Evolutionary conservation across 768 basidiomycete species (phyloP).

Genomic region (Coprinopsis strossmayeri): DNA sequence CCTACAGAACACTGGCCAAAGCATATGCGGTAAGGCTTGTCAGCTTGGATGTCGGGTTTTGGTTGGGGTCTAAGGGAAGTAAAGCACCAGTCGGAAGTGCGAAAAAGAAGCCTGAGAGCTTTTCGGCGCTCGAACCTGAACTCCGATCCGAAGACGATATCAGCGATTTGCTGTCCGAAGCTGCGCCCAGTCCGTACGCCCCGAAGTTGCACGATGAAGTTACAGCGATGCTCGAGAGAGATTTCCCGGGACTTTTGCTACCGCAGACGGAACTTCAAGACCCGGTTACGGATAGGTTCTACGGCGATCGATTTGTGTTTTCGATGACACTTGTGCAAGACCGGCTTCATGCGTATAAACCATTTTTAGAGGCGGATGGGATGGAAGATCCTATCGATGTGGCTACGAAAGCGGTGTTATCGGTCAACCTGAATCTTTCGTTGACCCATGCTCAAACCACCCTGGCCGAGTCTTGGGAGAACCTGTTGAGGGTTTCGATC

Average conservation of each 20-base stretch:
- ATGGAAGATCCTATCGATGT: slow-evolving; percentile 37
- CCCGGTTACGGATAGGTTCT: slow-evolving; percentile 62
- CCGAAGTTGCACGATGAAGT: slow-evolving; percentile 66
- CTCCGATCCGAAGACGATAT: slow-evolving; percentile 61
- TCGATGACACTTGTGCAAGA: slow-evolving; percentile 50
- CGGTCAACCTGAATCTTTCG: slow-evolving; percentile 85
- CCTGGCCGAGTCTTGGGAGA: slow-evolving; percentile 74
- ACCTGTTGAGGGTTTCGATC: slow-evolving; percentile 55
- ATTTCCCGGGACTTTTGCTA: slow-evolving; percentile 57
- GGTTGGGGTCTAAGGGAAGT: slow-evolving; percentile 35
- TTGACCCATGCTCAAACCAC: slow-evolving; percentile 72
- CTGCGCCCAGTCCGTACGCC: slow-evolving; percentile 64
- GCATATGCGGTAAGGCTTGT: slow-evolving; percentile 70
- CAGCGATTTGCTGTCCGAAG: slow-evolving; percentile 61
- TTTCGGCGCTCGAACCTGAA: slow-evolving; percentile 43
- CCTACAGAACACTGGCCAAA: slow-evolving; percentile 67
- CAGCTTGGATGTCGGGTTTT: slow-evolving; percentile 66
- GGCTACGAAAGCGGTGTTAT: slow-evolving; percentile 53
- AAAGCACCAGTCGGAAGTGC: slow-evolving; percentile 15
- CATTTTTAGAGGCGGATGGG: slow-evolving; percentile 23
- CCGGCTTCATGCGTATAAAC: slow-evolving; percentile 51
- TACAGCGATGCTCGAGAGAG: slow-evolving; percentile 35
- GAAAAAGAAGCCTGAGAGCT: slow-evolving; percentile 52
- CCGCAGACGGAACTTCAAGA: slow-evolving; percentile 59
- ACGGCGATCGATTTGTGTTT: slow-evolving; percentile 78